Base-by-base conservation (phyloP, 768 basidiomycete genomes). In the Lyophyllum atratum region DNA sequence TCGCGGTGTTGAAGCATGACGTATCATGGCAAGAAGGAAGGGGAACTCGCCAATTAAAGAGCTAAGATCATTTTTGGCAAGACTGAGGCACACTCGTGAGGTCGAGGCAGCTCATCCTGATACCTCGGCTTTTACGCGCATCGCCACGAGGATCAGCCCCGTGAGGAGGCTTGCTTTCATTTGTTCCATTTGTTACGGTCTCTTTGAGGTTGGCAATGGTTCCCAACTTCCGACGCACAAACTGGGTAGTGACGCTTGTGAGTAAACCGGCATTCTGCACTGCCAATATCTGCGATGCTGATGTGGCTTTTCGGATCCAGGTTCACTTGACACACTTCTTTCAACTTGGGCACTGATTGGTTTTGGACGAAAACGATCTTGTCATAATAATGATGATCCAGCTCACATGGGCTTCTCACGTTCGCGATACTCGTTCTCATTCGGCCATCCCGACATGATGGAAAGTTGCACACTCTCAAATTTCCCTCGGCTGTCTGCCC, bases 401-500 rank as follows among this genome's bases (percentile, higher is more conserved):
- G 53, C 54, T 60, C 58, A 57, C 45, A 55, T 46, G 54, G 40
- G 17, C 40, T 54, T 64, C 60, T 55, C 65, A 66, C 64, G 65
- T 60, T 63, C 47, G 40, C 40, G 50, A 55, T 42, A 7, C 37
- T 37, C 55, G 65, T 66, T 61, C 62, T 61, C 59, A 64, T 71
- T 56, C 59, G 48, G 40, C 54, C 22, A 56, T 59, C 61, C 65
- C 64, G 64, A 63, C 55, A 55, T 66, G 61, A 66, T 66, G 66
- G 62, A 63, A 62, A 60, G 15, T 45, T 54, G 17, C 34, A 50
- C 43, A 39, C 19, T 49, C 42, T 49, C 61, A 50, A 61, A 45
- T 69, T 68, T 68, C 65, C 63, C 65, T 71, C 68, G 69, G 60
- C 52, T 68, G 59, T 43, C 57, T 69, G 59, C 66, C 67, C 67